Evolutionary conservation across 345 rosid genomes (phyloP).

Genomic region (Populus tremula): DNA sequence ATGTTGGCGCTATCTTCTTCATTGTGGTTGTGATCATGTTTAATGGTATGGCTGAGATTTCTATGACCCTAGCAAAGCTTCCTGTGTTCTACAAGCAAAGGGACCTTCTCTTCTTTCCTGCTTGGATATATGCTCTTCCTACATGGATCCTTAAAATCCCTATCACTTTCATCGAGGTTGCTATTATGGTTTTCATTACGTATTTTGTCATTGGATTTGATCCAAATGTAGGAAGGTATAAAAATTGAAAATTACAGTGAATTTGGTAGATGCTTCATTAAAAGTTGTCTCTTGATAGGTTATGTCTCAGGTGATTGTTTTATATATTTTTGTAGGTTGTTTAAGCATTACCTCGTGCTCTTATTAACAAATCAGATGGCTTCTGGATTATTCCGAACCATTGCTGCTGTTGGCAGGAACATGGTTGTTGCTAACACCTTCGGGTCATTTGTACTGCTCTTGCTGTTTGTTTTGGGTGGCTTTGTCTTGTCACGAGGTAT

Average conservation of each 20-base stretch:
- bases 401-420: conserved; percentile 59
- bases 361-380: conserved; percentile 55
- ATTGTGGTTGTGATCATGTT: conserved; percentile 49
- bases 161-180: conserved; percentile 57
- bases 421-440: conserved; percentile 57
- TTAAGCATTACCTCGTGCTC: conserved; percentile 65
- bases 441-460: conserved; percentile 55
- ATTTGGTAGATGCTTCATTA: too few species aligned
- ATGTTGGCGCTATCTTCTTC: conserved; percentile 64
- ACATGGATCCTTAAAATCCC: conserved; percentile 82
- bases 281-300: too few species aligned
- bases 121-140: conserved; percentile 79
- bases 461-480: conserved; percentile 53
- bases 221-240: conserved; percentile 65
- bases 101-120: conserved; percentile 69
- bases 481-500: conserved; percentile 55
- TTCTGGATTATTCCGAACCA: conserved; percentile 53
- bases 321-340: conserved; percentile 36
- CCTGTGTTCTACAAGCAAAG: conserved; percentile 86
- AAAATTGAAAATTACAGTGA: not conserved
- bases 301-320: too few species aligned
- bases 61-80: conserved; percentile 74
- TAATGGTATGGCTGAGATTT: conserved; percentile 69
- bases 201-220: conserved; percentile 77
- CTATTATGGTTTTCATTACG: conserved; percentile 49